These are phyloP conservation scores for Hyaloscypha finlandica DNA, from an alignment of 495 filamentous ascomycete species.

Conservation along the genomic window DNA sequence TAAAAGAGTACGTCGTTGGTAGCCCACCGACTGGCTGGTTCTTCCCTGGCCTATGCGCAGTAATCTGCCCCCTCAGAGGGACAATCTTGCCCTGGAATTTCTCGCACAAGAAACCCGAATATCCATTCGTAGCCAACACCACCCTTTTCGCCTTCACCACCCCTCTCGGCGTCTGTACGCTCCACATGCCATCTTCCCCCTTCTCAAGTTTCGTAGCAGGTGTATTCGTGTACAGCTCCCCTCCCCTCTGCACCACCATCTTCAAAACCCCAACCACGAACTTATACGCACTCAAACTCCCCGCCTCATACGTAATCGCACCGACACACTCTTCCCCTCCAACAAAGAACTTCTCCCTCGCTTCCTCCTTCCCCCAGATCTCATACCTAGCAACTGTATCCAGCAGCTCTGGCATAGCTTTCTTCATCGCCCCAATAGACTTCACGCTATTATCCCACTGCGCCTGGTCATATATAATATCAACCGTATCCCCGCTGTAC, in stretches of 20 bases:
- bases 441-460: slow-evolving; percentile 45
- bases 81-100: slow-evolving; percentile 62
- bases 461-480: slow-evolving; percentile 54
- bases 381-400: slow-evolving; percentile 47
- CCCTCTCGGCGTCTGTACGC: slow-evolving; percentile 56
- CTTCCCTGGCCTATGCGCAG: slow-evolving; percentile 57
- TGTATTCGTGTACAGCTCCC: slow-evolving; percentile 66
- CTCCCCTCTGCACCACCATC: slow-evolving; percentile 47
- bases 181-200: slow-evolving; percentile 28
- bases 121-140: slow-evolving; percentile 73
- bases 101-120: slow-evolving; percentile 59
- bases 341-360: slow-evolving; percentile 48
- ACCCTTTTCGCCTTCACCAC: slow-evolving; percentile 54
- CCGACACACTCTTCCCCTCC: slow-evolving; percentile 41
- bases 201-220: slow-evolving; percentile 46
- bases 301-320: slow-evolving; percentile 59
- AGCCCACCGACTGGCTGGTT: slow-evolving; percentile 46
- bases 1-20: slow-evolving; percentile 60
- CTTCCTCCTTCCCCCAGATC: slow-evolving; percentile 46
- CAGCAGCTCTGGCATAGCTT: slow-evolving; percentile 41
- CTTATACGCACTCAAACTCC: slow-evolving; percentile 65
- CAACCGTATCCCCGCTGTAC: slow-evolving; percentile 53
- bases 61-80: slow-evolving; percentile 68
- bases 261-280: slow-evolving; percentile 62
- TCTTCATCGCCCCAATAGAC: slow-evolving; percentile 47